These are phyloP conservation scores for Picochlorum sp. DNA, from an alignment of 139 green algal genomes.

Conservation along the genomic window DNA sequence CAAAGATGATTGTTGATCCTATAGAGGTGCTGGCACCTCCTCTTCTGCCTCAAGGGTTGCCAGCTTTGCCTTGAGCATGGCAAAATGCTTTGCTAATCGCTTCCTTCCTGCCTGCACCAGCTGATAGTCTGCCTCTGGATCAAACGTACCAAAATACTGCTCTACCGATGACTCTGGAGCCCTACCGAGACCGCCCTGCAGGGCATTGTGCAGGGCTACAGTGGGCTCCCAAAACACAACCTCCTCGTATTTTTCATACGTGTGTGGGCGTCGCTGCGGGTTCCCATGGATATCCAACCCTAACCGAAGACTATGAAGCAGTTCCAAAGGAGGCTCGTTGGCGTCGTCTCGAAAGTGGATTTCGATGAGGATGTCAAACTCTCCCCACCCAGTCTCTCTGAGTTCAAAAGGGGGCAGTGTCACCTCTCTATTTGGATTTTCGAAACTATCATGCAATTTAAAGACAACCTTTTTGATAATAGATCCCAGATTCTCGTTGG, in stretches of 20 bases:
- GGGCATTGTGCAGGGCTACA: conserved; percentile 58
- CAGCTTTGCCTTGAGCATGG: conserved; percentile 33
- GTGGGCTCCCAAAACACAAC: conserved; percentile 80
- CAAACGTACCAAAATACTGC: conserved; percentile 23
- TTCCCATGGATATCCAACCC: not conserved
- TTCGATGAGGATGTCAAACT: conserved; percentile 85
- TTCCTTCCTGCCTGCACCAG: conserved; percentile 31
- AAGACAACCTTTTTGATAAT: conserved; percentile 80
- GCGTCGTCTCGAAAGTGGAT: conserved; percentile 66
- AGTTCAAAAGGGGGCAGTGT: conserved; percentile 38
- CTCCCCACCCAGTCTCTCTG: conserved; percentile 89
- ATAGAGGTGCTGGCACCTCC: not conserved
- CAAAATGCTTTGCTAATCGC: conserved; percentile 37
- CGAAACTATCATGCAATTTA: conserved; percentile 83
- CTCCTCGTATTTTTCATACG: conserved; percentile 79
- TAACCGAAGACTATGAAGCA: conserved; percentile 76
- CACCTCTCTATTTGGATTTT: conserved; percentile 53
- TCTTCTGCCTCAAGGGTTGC: conserved; percentile 21
- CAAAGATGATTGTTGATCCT: too few species aligned
- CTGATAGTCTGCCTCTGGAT: conserved; percentile 22
- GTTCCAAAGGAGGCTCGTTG: conserved; percentile 50
- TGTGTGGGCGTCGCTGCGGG: conserved; percentile 3
- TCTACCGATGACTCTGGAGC: conserved; percentile 20
- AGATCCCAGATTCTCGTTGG: conserved; percentile 72
- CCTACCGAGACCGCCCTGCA: conserved; percentile 10